phyloP scores from a whole-genome alignment of 23 red algal species.

The Gracilaria domingensis region DNA sequence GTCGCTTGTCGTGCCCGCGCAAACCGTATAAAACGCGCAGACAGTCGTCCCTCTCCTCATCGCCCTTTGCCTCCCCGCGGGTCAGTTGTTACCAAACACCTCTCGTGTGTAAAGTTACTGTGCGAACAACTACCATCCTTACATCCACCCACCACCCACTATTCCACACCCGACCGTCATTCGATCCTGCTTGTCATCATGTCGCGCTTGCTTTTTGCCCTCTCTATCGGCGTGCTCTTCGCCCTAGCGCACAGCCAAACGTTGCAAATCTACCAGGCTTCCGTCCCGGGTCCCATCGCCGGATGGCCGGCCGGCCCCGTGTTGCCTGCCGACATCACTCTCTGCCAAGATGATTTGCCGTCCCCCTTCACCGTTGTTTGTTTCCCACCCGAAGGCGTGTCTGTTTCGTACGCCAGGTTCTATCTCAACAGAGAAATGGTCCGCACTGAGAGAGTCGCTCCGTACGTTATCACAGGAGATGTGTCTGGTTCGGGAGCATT shows the following conservation, averaged over 20 bases:
- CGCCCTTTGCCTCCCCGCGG: not conserved
- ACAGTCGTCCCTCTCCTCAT: not conserved
- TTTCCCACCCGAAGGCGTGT: not conserved
- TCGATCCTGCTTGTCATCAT: not conserved
- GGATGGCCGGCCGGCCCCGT: not conserved
- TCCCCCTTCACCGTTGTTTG: constrained; percentile 29
- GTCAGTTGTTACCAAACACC: not conserved
- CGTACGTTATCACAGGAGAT: constrained; percentile 52
- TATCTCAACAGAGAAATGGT: constrained; percentile 28
- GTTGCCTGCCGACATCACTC: not conserved
- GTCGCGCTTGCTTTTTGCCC: not conserved
- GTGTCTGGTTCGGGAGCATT: not conserved
- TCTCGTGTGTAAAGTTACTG: not conserved
- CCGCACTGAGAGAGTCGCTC: constrained; percentile 1
- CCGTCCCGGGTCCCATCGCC: constrained; percentile 5
- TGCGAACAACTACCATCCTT: no score
- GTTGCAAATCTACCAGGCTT: constrained; percentile 32
- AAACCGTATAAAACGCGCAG: not conserved
- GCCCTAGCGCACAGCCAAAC: not conserved
- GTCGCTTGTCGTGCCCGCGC: no score
- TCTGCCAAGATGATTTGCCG: constrained; percentile 1
- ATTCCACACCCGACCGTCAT: no score
- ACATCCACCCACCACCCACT: no score
- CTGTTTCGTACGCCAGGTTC: constrained; percentile 23
- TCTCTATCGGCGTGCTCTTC: not conserved